Percentiles rank a stretch among this genome's conserved stretches.
Evolutionary conservation across 225 moss, liverwort and hornwort genomes (phyloP).

Genomic region (Pleurozium schreberi): DNA sequence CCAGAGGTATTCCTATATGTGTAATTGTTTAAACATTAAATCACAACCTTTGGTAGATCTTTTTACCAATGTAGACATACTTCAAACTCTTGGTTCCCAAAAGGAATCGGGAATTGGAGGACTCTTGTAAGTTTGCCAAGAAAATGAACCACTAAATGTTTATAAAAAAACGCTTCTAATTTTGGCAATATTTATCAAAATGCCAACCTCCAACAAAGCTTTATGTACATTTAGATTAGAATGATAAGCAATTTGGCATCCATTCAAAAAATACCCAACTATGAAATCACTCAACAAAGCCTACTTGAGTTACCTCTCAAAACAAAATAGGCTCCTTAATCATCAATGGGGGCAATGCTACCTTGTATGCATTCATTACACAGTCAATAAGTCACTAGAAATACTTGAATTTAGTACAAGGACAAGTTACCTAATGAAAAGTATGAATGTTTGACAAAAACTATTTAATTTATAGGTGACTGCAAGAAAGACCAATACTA

Average conservation of each 20-base stretch:
- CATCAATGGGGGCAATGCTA: background rate
- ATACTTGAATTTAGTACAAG: background rate
- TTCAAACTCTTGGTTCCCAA: background rate
- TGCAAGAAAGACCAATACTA: no score
- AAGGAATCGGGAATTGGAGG: background rate
- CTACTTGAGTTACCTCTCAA: background rate
- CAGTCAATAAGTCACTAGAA: accelerated
- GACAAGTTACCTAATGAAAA: background rate
- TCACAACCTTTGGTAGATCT: background rate
- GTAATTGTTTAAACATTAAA: background rate
- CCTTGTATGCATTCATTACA: background rate
- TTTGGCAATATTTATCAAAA: accelerated
- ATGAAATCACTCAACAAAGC: accelerated
- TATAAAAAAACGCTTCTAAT: background rate
- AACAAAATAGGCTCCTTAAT: background rate
- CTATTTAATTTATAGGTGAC: background rate
- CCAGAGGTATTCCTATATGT: background rate
- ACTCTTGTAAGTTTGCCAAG: no score
- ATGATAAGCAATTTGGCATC: background rate
- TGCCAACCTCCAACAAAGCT: background rate
- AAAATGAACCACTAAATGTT: background rate
- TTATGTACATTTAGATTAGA: background rate
- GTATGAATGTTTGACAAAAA: background rate
- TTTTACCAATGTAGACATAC: background rate
- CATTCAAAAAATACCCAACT: background rate